Conservation (phyloP, 768 basidiomycete genomes). For the Solioccasus polychromus region DNA sequence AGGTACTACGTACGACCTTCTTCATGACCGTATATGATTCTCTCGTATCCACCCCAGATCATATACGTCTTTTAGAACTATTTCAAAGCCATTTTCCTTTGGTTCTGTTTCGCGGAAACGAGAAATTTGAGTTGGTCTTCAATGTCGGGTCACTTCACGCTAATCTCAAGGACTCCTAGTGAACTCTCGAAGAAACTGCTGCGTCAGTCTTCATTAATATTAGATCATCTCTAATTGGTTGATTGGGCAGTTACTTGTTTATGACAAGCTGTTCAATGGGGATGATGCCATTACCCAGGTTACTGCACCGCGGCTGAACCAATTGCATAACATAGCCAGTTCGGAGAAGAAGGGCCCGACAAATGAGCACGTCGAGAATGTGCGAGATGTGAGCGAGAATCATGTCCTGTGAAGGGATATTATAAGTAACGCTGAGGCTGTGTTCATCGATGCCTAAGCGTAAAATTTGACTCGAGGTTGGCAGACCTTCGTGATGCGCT, state of each 20-base stretch:
- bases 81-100: slow-evolving; percentile 38
- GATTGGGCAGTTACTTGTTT: background rate
- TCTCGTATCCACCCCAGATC: slow-evolving; percentile 16
- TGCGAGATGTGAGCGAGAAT: background rate
- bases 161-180: no score
- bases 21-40: background rate
- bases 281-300: slow-evolving; percentile 1
- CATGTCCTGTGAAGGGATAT: background rate
- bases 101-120: slow-evolving; percentile 35
- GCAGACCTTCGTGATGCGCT: background rate
- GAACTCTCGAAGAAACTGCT: slow-evolving; percentile 9
- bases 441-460: background rate
- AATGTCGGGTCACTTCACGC: no score
- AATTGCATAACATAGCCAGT: no score
- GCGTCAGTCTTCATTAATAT: slow-evolving; percentile 3
- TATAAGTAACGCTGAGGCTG: no score
- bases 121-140: slow-evolving; percentile 22
- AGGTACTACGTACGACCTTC: slow-evolving; percentile 38
- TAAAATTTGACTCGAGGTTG: no score
- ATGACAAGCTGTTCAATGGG: slow-evolving; percentile 7
- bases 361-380: background rate
- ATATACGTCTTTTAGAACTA: slow-evolving; percentile 38
- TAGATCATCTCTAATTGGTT: no score
- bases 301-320: no score
- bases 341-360: slow-evolving; percentile 1